Evolutionary conservation across 164 flowering plant genomes (phyloP).

Genomic region (Nymphaea colorata): DNA sequence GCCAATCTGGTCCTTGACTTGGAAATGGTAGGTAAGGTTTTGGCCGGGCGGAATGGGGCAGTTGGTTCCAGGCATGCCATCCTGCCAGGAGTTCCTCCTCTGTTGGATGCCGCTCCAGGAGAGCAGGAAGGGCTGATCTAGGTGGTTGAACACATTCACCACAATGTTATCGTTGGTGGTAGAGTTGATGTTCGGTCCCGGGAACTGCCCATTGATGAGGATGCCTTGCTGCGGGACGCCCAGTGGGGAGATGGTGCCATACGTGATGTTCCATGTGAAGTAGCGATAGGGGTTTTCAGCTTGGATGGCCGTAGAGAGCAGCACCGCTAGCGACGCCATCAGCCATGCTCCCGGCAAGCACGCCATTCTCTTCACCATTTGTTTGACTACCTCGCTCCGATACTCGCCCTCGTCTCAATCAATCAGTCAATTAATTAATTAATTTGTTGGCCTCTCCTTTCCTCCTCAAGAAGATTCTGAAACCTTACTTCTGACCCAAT

Average conservation of each 20-base stretch:
- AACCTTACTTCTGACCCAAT: too few species aligned
- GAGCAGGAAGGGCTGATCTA: constrained; percentile 44
- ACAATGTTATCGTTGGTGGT: constrained; percentile 54
- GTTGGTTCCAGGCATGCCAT: constrained; percentile 24
- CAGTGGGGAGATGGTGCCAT: constrained; percentile 29
- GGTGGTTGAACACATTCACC: constrained; percentile 43
- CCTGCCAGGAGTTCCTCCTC: constrained; percentile 57
- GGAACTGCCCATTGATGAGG: constrained; percentile 43
- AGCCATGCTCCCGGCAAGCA: not conserved
- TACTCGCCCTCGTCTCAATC: too few species aligned
- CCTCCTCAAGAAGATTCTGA: too few species aligned
- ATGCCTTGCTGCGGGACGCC: constrained; percentile 37
- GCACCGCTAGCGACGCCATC: constrained; percentile 3
- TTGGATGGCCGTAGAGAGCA: constrained; percentile 6
- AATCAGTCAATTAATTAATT: too few species aligned
- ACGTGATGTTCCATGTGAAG: constrained; percentile 32
- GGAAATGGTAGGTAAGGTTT: constrained; percentile 41
- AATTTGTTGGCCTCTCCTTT: too few species aligned
- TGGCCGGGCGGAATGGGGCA: constrained; percentile 41
- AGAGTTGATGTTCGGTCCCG: constrained; percentile 49
- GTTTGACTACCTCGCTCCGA: not conserved
- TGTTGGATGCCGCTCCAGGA: constrained; percentile 39
- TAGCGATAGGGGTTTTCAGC: constrained; percentile 32
- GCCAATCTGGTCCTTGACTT: constrained; percentile 42
- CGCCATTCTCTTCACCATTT: not conserved